Base-by-base conservation (phyloP, 768 basidiomycete species). In the Boletus rubescentipes region DNA sequence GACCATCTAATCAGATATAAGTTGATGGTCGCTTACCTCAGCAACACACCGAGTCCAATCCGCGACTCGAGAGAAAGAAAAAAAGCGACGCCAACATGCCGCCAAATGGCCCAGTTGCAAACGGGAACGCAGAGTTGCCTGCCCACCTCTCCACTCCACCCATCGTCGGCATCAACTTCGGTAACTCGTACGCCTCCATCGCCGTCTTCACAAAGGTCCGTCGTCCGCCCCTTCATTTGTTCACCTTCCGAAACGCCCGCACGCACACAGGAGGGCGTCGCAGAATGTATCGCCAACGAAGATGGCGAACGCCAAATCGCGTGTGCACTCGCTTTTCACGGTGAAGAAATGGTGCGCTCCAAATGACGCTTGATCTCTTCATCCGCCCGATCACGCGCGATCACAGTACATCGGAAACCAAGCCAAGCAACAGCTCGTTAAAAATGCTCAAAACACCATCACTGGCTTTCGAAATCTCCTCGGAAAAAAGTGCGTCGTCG, bases 221-320 rank as follows among this genome's bases (percentile, higher is more conserved):
- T 66, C 21, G 2, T 43, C 14, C 26, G 3, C 6, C 36, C 42
- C 46, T 45, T 35, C 30, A 23, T 39, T 26, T 29, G 4, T 18
- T 21, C 29, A 20, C 23, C 12, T 0, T 50, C 49, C n/a, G 47
- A 14, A 12, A 54, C 21, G 14, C 26, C 26, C 9, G 15, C 3
- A 23, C 23, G 46, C 51, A 30, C 32, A 31, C 58, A 95, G 93
- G 93, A 97, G 73, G 91, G 91, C 12, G 77, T 89, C 30, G 87
- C 95, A 39, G 91, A 94, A 66, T 96, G 92, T 68, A 98, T 98
- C 56, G 97, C 95, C 6, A 98, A 98, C 69, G 95, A 98, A 68
- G 96, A 98, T 68, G 96, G 97, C 30, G 96, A 98, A 68, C 87
- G 97, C 31, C 96, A 99, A 75, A 98, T 99, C 64, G 93, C 93